Evolutionary conservation across 1,284 basidiomycete genomes (phyloP).

Genomic region (Cystobasidium pallidum): DNA sequence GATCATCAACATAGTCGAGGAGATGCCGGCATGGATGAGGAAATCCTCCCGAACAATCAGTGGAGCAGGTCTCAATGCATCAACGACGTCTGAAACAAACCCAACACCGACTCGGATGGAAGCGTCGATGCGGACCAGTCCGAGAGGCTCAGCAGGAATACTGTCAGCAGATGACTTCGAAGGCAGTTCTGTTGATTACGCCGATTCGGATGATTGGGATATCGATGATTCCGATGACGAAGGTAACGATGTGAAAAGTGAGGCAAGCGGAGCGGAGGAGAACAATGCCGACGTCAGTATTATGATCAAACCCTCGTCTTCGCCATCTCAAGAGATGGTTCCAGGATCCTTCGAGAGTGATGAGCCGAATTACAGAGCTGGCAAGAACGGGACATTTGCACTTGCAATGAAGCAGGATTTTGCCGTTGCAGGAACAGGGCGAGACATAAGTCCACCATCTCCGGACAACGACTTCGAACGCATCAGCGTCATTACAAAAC

Average conservation of each 20-base stretch:
- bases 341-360: slow-evolving; percentile 19
- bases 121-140: neutral
- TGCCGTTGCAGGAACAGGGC: neutral
- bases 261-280: neutral
- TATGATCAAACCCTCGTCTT: slow-evolving; percentile 1
- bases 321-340: slow-evolving; percentile 7
- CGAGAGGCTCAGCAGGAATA: neutral
- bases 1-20: slow-evolving; percentile 35
- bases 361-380: slow-evolving; percentile 13
- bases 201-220: slow-evolving; percentile 42
- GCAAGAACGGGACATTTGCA: neutral
- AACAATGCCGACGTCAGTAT: slow-evolving; percentile 4
- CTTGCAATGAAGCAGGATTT: neutral
- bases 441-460: neutral
- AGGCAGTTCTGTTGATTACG: slow-evolving; percentile 35
- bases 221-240: slow-evolving; percentile 40
- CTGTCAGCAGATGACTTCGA: slow-evolving; percentile 11
- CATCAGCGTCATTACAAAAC: neutral
- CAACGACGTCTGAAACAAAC: neutral
- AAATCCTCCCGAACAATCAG: slow-evolving; percentile 31
- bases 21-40: slow-evolving; percentile 44
- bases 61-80: slow-evolving; percentile 18
- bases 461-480: slow-evolving; percentile 12
- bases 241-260: neutral
- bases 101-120: neutral